Percentiles rank a stretch among this genome's conserved stretches.
phyloP scores from a whole-genome alignment of 768 basidiomycete genomes.

The Botryobasidium botryosum region DNA sequence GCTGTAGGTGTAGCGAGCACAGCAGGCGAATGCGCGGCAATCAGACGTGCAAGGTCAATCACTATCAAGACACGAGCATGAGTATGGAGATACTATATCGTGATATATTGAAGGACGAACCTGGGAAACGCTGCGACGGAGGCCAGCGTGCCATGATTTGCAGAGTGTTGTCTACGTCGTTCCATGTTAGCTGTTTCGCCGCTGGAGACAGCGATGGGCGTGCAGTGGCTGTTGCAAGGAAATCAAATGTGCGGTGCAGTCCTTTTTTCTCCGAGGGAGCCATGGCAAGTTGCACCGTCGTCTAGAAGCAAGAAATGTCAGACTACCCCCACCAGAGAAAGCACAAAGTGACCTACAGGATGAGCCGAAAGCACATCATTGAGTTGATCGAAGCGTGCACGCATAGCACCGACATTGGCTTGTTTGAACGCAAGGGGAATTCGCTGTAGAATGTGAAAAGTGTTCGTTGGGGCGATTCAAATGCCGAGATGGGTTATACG shows the following conservation, averaged over 20 bases:
- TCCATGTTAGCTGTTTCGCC: constrained; percentile 23
- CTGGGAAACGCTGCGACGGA: constrained; percentile 49
- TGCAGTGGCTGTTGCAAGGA: constrained; percentile 37
- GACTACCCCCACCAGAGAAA: not conserved
- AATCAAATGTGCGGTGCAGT: constrained; percentile 46
- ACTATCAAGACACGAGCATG: constrained; percentile 28
- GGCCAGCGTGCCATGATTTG: constrained; percentile 64
- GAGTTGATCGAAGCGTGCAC: constrained; percentile 58
- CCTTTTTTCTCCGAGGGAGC: constrained; percentile 40
- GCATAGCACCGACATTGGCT: constrained; percentile 64
- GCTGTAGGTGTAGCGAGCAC: constrained; percentile 29
- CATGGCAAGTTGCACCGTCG: constrained; percentile 54
- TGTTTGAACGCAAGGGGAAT: constrained; percentile 68
- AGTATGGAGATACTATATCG: not conserved
- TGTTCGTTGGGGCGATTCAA: not conserved
- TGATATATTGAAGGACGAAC: constrained; percentile 21
- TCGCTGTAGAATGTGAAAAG: constrained; percentile 25
- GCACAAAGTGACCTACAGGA: constrained; percentile 32
- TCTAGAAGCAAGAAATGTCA: constrained; percentile 25
- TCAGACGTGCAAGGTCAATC: constrained; percentile 68
- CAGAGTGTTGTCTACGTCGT: constrained; percentile 44
- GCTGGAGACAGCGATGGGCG: constrained; percentile 21
- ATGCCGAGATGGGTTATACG: constrained; percentile 14
- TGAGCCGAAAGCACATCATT: constrained; percentile 49
- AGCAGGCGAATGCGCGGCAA: constrained; percentile 46